Percentiles rank a stretch among this genome's conserved stretches.
These are phyloP conservation scores for Penicillium glabrum DNA, from an alignment of 2,329 filamentous ascomycete species.

Conservation along the genomic window DNA sequence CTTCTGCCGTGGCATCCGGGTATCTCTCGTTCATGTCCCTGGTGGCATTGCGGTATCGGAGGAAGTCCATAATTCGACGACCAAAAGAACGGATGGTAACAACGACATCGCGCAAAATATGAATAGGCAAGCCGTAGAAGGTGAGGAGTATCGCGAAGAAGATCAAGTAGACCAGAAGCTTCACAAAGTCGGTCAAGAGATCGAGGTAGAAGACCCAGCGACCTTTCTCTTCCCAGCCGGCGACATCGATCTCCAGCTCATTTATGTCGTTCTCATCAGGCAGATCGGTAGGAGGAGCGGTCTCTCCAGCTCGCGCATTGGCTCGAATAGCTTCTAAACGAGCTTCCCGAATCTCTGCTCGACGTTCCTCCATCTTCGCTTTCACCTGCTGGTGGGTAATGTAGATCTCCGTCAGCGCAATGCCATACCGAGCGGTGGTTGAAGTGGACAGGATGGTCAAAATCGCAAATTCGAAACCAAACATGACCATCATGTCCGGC, in stretches of 20 bases:
- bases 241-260: constrained; percentile 91
- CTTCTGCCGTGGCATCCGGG: constrained; percentile 83
- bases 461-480: constrained; percentile 94
- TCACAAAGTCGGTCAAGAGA: constrained; percentile 83
- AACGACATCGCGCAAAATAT: constrained; percentile 94
- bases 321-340: constrained; percentile 49
- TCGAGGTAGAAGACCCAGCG: constrained; percentile 89
- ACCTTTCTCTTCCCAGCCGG: constrained; percentile 94
- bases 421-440: constrained; percentile 73
- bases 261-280: constrained; percentile 75
- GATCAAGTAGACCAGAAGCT: constrained; percentile 80
- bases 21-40: constrained; percentile 90
- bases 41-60: constrained; percentile 87
- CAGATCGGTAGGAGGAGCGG: constrained; percentile 44
- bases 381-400: constrained; percentile 74
- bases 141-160: constrained; percentile 93
- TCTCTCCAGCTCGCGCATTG: constrained; percentile 37
- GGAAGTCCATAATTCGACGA: constrained; percentile 82
- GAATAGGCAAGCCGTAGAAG: constrained; percentile 94
- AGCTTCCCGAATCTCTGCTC: constrained; percentile 62
- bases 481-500: constrained; percentile 99
- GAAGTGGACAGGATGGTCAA: constrained; percentile 77
- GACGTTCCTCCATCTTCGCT: constrained; percentile 66
- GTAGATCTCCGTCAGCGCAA: constrained; percentile 74
- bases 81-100: constrained; percentile 90